Base-by-base conservation (phyloP, 2,329 filamentous ascomycete species). In the Colletotrichum sp. region DNA sequence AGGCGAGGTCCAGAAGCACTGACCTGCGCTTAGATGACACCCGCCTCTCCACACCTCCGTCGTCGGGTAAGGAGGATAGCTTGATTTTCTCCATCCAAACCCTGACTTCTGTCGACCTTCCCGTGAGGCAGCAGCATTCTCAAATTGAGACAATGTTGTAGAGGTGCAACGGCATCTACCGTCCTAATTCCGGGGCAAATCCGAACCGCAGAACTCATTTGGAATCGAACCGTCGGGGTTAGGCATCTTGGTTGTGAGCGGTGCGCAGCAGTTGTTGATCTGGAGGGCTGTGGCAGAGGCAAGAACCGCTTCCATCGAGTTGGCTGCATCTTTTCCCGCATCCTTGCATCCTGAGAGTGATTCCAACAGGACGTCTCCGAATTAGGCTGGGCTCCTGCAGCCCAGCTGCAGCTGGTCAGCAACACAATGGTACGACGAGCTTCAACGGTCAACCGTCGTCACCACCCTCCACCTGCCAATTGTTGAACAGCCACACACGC, bases 341-440 rank as follows among this genome's bases (percentile, higher is more conserved):
- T 59, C 65, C 44, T 59, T 68, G 65, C 49, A 59, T 69, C 16
- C 66, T 69, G 30, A 21, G 66, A 28, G 32, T 26, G 30, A 26
- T 57, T 68, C 65, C 49, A 18, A n/a, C 26, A 28, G n/a, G 24
- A 49, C 28, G 7, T 21, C 28, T 68, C 44, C 65, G 24, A 57
- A 69, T 30, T 69, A 55, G 55, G 52, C 52, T 44, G 66, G 55
- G 52, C 52, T 44, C 26, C 55, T 70, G 67, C 67, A 70, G 55
- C 67, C 62, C 52, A 21, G 24, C 55, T 70, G 67, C 67, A 70
- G 55, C 67, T 70, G 67, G 67, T 62, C 67, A 62, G 67, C 67
- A 30, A 12, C 12, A 18, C 32, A 70, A 39, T 70, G 67, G 55
- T 70, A 70, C 67, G 67, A 62, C 57, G 24, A 70, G 57, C 67